Evolutionary conservation across 2,329 filamentous ascomycete species (phyloP).

Genomic region (Fusarium illudens): DNA sequence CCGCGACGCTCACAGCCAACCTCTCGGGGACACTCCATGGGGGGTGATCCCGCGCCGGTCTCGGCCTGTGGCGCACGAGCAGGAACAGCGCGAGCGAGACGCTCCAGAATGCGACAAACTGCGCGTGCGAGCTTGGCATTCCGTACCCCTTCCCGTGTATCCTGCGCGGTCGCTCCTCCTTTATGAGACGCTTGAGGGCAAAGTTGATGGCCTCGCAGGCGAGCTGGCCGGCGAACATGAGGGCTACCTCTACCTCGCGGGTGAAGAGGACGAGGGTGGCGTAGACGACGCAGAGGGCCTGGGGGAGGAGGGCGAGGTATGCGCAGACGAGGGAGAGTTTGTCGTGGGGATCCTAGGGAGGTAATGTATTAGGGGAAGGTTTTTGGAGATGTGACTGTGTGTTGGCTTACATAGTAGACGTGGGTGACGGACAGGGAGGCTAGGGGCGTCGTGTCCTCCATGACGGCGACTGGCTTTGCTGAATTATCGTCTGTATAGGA

Average conservation of each 20-base stretch:
- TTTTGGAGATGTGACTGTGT: background rate
- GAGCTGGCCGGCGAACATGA: conserved; percentile 93
- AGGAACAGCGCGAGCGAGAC: conserved; percentile 86
- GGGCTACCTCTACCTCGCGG: conserved; percentile 85
- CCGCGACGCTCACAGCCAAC: conserved; percentile 60
- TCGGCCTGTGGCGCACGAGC: conserved; percentile 76
- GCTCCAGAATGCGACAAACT: conserved; percentile 93
- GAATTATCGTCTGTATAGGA: background rate
- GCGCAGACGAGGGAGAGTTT: conserved; percentile 86
- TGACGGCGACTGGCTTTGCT: conserved; percentile 22
- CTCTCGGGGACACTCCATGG: conserved; percentile 72
- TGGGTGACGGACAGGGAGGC: conserved; percentile 94
- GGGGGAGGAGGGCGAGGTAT: conserved; percentile 92
- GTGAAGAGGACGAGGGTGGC: conserved; percentile 89
- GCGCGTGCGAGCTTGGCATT: conserved; percentile 94
- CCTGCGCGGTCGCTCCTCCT: conserved; percentile 86
- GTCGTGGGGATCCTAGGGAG: conserved; percentile 80
- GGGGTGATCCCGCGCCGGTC: conserved; percentile 33
- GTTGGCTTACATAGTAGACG: conserved; percentile 83
- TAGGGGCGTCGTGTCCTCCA: conserved; percentile 61
- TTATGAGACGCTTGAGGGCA: conserved; percentile 85
- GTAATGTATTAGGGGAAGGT: conserved; percentile 1
- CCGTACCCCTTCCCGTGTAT: conserved; percentile 94
- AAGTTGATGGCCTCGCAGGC: conserved; percentile 93
- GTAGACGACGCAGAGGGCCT: conserved; percentile 90